Conservation (phyloP, 257 asterid species). For the Coffea canephora region DNA sequence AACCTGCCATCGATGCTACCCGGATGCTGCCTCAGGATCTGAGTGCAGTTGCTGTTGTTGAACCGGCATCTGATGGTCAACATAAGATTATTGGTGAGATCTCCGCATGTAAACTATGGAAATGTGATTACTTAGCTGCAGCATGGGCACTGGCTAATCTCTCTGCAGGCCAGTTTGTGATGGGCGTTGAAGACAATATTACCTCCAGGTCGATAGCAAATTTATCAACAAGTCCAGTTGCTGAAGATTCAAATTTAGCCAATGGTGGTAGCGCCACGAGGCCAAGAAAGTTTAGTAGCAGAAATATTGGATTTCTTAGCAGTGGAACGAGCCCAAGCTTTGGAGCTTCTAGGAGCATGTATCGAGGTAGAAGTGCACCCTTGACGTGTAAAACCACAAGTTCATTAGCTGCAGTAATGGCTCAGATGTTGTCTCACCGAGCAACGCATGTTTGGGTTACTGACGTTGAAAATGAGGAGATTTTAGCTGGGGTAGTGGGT, state of each 20-base stretch:
- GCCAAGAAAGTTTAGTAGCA: conserved; percentile 65
- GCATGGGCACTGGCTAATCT: conserved; percentile 93
- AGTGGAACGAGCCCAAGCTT: conserved; percentile 39
- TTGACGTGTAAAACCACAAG: conserved; percentile 77
- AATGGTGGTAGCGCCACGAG: conserved; percentile 29
- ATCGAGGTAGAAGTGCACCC: conserved; percentile 90
- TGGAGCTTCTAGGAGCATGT: conserved; percentile 72
- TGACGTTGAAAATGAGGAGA: conserved; percentile 65
- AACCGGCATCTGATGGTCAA: conserved; percentile 51
- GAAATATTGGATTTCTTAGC: conserved; percentile 72
- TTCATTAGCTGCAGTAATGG: conserved; percentile 95
- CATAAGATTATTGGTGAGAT: conserved; percentile 79
- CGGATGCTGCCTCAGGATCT: conserved; percentile 62
- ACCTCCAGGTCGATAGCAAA: conserved; percentile 43
- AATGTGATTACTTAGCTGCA: conserved; percentile 76
- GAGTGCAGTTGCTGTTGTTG: conserved; percentile 85
- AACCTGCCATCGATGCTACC: conserved; percentile 66
- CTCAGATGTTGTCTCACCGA: conserved; percentile 95
- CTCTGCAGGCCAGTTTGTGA: conserved; percentile 85
- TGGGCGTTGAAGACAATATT: conserved; percentile 82
- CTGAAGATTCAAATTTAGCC: conserved; percentile 32
- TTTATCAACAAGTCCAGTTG: conserved; percentile 24
- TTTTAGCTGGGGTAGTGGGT: conserved; percentile 80
- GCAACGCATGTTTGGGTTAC: conserved; percentile 99
- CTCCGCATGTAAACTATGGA: conserved; percentile 85